Conservation (phyloP, 2,329 filamentous ascomycete species). For the Aureobasidium pullulans region DNA sequence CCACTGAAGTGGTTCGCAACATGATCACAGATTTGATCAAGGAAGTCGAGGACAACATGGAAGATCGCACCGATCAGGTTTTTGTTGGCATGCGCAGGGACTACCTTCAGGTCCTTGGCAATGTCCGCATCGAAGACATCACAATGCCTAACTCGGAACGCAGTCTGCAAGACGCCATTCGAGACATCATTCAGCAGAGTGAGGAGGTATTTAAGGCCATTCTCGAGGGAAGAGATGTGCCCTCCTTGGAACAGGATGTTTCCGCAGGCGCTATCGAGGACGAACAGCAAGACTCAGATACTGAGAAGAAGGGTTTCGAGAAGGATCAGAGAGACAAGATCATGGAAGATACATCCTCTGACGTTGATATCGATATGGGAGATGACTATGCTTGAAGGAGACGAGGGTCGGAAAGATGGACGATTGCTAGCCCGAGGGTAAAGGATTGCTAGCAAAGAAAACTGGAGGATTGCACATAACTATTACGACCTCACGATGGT, state of each 20-base stretch:
- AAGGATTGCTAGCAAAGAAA: not conserved
- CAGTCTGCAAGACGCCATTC: conserved; percentile 1
- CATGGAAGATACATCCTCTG: not conserved
- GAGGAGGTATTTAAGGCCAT: not conserved
- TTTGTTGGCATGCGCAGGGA: conserved; percentile 29
- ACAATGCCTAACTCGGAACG: conserved; percentile 12
- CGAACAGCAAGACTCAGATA: not conserved
- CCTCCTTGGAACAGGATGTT: not conserved
- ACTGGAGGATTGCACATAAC: not conserved
- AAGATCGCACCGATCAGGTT: conserved; percentile 40
- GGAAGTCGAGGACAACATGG: conserved; percentile 36
- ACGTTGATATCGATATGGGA: not conserved
- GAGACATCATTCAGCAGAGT: not conserved
- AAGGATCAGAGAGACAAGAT: not conserved
- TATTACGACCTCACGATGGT: not conserved
- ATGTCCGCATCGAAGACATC: conserved; percentile 15
- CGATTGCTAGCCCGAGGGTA: not conserved
- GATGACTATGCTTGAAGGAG: not conserved
- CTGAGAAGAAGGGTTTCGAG: not conserved
- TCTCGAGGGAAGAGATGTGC: not conserved
- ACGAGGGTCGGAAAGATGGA: not conserved
- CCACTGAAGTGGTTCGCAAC: conserved; percentile 34
- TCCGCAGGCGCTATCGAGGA: not conserved
- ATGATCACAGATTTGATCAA: conserved; percentile 37
- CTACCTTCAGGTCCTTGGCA: conserved; percentile 30